Base-by-base conservation (phyloP, 2,329 filamentous ascomycete genomes). In the Ophioceras dolichostomum region DNA sequence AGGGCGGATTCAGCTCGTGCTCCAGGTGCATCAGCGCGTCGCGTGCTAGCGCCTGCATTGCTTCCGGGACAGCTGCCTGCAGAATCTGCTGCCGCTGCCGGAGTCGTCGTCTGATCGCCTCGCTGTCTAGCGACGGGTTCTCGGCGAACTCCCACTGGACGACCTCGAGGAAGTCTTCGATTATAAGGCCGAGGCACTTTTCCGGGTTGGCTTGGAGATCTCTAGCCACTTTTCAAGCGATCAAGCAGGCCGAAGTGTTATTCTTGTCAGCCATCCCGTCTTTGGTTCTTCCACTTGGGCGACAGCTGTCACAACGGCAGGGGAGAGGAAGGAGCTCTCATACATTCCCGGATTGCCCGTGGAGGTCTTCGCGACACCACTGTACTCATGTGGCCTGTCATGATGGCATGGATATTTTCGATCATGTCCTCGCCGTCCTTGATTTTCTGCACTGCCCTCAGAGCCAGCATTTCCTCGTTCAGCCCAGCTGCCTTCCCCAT, bases 91-190 rank as follows among this genome's bases (percentile, higher is more conserved):
- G 45, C n/a, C 43, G 40, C 4, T 32, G 34, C 7, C 34, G 19
- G 20, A 47, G 45, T 5, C 41, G 41, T 3, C 39, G 27, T 4
- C 34, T 40, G 14, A 47, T 38, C 14, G 30, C 13, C 8, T 45
- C 34, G 19, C 28, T 19, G 16, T 19, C 10, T 5, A 16, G 17
- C 14, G 22, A 6, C 17, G 29, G 22, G 3, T 18, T 26, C 18
- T 40, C 34, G 21, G 39, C 31, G 12, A 46, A 17, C 10, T 34
- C 35, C 41, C 41, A 42, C 31, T 39, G 32, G 12, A 41, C 34
- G n/a, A 46, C 45, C 30, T 40, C 37, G 18, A 34, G 27, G 36
- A 46, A 45, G 34, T 46, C 45, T 13, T 41, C 35, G 5, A 41
- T 33, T 20, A 45, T 24, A 4, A 39, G 27, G 13, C 38, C 34